Conservation (phyloP, 805 yeast species). For the Kodamaea leandrae region DNA sequence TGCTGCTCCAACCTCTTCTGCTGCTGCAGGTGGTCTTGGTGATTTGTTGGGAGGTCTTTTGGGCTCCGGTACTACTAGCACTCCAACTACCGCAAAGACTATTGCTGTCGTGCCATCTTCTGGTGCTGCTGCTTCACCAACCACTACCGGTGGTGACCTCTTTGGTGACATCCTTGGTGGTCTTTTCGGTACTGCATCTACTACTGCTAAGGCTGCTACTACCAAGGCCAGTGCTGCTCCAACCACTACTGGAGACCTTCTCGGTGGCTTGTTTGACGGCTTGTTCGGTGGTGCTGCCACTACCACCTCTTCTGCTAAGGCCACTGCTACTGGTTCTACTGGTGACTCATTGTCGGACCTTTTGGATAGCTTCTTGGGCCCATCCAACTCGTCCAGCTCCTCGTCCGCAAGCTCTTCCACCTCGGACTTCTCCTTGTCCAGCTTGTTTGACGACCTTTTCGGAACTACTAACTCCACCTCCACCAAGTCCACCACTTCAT, state of each 20-base stretch:
- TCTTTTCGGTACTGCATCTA: conserved; percentile 14
- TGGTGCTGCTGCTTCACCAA: conserved; percentile 3
- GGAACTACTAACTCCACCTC: conserved; percentile 12
- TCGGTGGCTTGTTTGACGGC: conserved; percentile 13
- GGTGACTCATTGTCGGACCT: conserved; percentile 11
- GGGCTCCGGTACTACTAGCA: background rate
- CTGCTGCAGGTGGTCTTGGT: background rate
- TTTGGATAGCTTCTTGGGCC: conserved; percentile 14
- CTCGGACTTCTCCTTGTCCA: conserved; percentile 11
- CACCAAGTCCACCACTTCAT: conserved; percentile 9
- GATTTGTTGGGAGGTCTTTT: background rate
- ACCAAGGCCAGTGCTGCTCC: conserved; percentile 10
- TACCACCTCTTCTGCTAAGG: conserved; percentile 3
- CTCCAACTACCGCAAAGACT: conserved; percentile 3
- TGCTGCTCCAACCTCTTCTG: conserved; percentile 5
- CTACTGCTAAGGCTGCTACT: conserved; percentile 8
- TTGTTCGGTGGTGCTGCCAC: conserved; percentile 13
- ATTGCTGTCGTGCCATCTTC: conserved; percentile 5
- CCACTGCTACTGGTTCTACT: conserved; percentile 8
- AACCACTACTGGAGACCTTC: conserved; percentile 6
- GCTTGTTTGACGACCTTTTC: conserved; percentile 13
- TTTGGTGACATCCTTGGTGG: conserved; percentile 12
- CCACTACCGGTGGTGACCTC: conserved; percentile 5
- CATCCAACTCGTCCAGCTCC: conserved; percentile 11
- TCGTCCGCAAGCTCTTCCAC: conserved; percentile 9